Evolutionary conservation across 345 rosid species (phyloP).

Genomic region (Melaleuca alternifolia): DNA sequence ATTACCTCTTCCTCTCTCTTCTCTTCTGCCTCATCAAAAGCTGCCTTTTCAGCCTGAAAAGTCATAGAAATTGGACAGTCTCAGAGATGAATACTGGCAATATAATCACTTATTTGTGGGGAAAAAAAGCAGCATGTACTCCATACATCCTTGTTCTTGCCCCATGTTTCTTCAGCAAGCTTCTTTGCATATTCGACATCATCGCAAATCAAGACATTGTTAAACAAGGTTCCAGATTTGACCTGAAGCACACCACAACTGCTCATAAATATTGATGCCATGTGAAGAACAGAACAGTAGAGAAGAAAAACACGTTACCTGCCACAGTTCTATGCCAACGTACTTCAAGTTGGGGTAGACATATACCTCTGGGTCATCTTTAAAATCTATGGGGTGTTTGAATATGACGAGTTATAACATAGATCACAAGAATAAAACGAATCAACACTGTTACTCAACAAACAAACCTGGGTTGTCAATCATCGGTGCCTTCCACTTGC

Average conservation of each 20-base stretch:
- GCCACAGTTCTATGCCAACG: conserved; percentile 97
- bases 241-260: conserved; percentile 28
- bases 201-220: conserved; percentile 71
- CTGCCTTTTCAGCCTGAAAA: conserved; percentile 89
- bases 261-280: not conserved
- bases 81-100: conserved; percentile 3
- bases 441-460: not conserved
- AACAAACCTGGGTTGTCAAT: conserved; percentile 93
- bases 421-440: not conserved
- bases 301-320: conserved; percentile 33
- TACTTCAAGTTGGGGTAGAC: conserved; percentile 87
- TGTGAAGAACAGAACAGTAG: not conserved
- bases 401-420: not conserved
- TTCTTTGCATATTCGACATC: conserved; percentile 83
- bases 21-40: conserved; percentile 90
- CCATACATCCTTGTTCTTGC: conserved; percentile 83
- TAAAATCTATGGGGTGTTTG: conserved; percentile 45
- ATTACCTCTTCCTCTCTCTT: conserved; percentile 75
- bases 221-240: conserved; percentile 93
- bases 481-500: conserved; percentile 94
- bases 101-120: not conserved
- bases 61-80: not conserved
- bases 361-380: conserved; percentile 86
- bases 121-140: not conserved
- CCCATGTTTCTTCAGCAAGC: conserved; percentile 94